A percentile compares a stretch with the other conserved stretches of the same genome.
Evolutionary conservation across 75 land plant genomes (phyloP).

Genomic region (Cryptomeria japonica): DNA sequence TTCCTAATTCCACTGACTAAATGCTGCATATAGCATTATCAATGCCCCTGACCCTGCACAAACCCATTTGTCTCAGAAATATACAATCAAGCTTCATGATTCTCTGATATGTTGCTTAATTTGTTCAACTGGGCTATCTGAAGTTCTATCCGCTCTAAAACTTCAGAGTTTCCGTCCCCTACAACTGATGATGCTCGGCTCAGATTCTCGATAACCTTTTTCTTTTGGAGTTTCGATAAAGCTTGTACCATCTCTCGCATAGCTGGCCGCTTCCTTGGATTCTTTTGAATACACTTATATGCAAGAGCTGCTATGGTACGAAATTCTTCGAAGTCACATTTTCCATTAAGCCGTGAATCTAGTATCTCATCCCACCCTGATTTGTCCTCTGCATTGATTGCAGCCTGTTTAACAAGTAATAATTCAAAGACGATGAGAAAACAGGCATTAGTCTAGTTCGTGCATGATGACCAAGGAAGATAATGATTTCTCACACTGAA

Average conservation of each 20-base stretch:
- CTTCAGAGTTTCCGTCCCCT: conserved; percentile 27
- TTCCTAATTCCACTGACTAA: not conserved
- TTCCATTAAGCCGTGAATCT: conserved; percentile 70
- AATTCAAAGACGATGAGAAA: not conserved
- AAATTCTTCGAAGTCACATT: conserved; percentile 64
- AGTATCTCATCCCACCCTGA: conserved; percentile 83
- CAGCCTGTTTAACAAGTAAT: conserved; percentile 51
- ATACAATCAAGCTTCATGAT: not conserved
- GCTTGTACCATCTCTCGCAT: conserved; percentile 85
- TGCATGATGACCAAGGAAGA: not conserved
- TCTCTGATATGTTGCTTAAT: conserved; percentile 20
- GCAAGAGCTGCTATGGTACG: conserved; percentile 73
- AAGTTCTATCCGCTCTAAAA: conserved; percentile 39
- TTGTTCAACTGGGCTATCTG: conserved; percentile 58
- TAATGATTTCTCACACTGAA: not conserved
- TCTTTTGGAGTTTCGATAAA: conserved; percentile 39
- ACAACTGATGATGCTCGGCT: conserved; percentile 27
- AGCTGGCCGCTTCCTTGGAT: conserved; percentile 61
- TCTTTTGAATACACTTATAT: conserved; percentile 57
- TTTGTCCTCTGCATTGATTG: conserved; percentile 67
- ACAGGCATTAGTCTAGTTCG: not conserved
- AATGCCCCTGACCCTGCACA: not conserved
- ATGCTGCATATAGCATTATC: not conserved
- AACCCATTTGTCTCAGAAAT: not conserved
- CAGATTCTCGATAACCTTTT: conserved; percentile 25